Conservation (phyloP, 148 eudicot species). For the Camellia sinensis region DNA sequence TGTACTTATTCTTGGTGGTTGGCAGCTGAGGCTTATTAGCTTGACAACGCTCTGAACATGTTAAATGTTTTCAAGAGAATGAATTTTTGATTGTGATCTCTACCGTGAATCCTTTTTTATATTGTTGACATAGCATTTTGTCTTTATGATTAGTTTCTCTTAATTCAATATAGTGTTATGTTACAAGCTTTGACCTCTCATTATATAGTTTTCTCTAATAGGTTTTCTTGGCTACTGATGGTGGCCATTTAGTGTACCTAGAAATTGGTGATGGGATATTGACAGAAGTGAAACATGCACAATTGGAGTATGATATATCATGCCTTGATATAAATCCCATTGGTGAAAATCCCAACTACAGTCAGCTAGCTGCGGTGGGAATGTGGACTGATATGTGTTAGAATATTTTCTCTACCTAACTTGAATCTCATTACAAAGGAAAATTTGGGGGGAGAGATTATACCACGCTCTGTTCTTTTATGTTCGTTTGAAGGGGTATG, state of each 20-base stretch:
- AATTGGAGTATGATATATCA: constrained; percentile 78
- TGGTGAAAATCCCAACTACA: constrained; percentile 61
- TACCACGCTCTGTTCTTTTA: background rate
- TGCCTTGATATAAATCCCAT: constrained; percentile 91
- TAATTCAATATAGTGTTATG: background rate
- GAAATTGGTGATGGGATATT: no score
- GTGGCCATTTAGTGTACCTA: constrained; percentile 86
- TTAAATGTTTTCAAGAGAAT: background rate
- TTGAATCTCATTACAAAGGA: no score
- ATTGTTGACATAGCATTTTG: no score
- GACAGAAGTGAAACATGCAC: constrained; percentile 62
- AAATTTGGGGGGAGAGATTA: no score
- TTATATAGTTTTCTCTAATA: constrained; percentile 23
- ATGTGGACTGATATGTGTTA: constrained; percentile 99
- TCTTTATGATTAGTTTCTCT: background rate
- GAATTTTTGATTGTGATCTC: no score
- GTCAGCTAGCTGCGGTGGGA: constrained; percentile 92
- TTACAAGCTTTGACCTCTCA: background rate
- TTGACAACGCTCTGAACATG: background rate
- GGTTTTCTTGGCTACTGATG: constrained; percentile 87
- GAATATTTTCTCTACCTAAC: no score
- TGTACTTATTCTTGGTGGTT: no score
- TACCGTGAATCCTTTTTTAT: background rate
- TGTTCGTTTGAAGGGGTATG: constrained; percentile 96
- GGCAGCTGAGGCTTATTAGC: background rate